A percentile compares a stretch with the other conserved stretches of the same genome.
Evolutionary conservation across 495 filamentous ascomycete genomes (phyloP).

Genomic region (Tuber indicum): DNA sequence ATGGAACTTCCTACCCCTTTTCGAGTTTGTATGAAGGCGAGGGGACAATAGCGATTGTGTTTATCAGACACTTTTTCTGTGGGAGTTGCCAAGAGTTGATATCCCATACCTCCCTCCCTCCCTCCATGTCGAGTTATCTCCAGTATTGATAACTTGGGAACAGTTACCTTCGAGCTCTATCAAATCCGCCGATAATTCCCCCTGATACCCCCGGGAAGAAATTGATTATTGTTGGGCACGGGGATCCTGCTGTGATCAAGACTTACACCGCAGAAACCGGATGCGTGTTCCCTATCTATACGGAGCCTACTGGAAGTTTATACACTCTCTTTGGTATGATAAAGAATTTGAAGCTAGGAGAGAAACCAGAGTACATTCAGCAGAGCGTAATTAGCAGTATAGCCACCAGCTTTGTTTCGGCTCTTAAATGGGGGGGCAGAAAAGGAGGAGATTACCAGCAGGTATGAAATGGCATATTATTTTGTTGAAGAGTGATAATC

Average conservation of each 20-base stretch:
- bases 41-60: conserved; percentile 52
- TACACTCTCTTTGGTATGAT: conserved; percentile 70
- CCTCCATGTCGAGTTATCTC: background rate
- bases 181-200: conserved; percentile 53
- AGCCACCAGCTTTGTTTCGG: conserved; percentile 52
- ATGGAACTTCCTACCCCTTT: conserved; percentile 60
- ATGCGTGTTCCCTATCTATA: conserved; percentile 75
- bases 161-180: conserved; percentile 63
- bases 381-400: conserved; percentile 48
- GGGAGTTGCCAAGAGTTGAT: conserved; percentile 54
- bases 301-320: conserved; percentile 63
- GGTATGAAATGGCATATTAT: conserved; percentile 6
- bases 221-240: conserved; percentile 65
- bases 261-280: conserved; percentile 57
- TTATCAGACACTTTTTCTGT: conserved; percentile 86
- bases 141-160: conserved; percentile 28
- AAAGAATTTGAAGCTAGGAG: conserved; percentile 55
- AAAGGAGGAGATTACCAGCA: conserved; percentile 58
- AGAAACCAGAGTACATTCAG: conserved; percentile 60
- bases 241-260: conserved; percentile 63
- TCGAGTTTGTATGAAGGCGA: conserved; percentile 59
- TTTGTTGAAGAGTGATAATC: background rate
- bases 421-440: conserved; percentile 51
- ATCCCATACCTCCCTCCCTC: conserved; percentile 1
- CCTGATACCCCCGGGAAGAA: conserved; percentile 39